Conservation (phyloP, 2,329 filamentous ascomycete genomes). For the Nectriaceae sp. region DNA sequence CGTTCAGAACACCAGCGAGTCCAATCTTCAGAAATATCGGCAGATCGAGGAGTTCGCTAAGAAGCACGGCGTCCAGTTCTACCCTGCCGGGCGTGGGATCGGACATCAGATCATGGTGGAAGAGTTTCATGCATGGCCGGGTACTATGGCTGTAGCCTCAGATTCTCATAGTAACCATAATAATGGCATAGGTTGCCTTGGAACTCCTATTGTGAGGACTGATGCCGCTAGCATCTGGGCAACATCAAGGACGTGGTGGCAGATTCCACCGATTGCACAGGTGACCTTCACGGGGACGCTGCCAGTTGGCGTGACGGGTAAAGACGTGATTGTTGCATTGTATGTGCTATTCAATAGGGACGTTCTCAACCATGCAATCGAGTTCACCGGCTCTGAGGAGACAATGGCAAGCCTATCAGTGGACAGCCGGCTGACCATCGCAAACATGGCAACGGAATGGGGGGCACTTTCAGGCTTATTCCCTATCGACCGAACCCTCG, state of each 20-base stretch:
- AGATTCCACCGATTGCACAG: conserved; percentile 81
- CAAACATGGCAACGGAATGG: conserved; percentile 85
- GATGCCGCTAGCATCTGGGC: conserved; percentile 87
- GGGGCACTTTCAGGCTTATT: conserved; percentile 64
- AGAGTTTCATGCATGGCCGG: conserved; percentile 72
- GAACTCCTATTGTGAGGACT: conserved; percentile 81
- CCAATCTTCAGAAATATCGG: conserved; percentile 80
- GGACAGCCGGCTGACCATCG: conserved; percentile 72
- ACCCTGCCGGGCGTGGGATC: conserved; percentile 76
- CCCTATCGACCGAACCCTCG: conserved; percentile 74
- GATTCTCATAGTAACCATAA: conserved; percentile 84
- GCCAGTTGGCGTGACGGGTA: conserved; percentile 81
- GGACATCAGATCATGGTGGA: conserved; percentile 94
- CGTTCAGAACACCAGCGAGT: conserved; percentile 77
- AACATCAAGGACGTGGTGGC: conserved; percentile 83
- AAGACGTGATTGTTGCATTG: conserved; percentile 90
- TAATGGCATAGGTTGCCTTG: conserved; percentile 48
- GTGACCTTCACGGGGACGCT: conserved; percentile 76
- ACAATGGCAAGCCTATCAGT: conserved; percentile 73
- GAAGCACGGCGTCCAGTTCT: conserved; percentile 76
- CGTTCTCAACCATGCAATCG: conserved; percentile 87
- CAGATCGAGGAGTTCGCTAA: conserved; percentile 82
- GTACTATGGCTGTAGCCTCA: conserved; percentile 77
- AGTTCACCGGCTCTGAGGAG: conserved; percentile 80
- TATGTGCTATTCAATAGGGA: conserved; percentile 87